Conservation (phyloP, 306 rosid species). For the Acacia melanoxylon region DNA sequence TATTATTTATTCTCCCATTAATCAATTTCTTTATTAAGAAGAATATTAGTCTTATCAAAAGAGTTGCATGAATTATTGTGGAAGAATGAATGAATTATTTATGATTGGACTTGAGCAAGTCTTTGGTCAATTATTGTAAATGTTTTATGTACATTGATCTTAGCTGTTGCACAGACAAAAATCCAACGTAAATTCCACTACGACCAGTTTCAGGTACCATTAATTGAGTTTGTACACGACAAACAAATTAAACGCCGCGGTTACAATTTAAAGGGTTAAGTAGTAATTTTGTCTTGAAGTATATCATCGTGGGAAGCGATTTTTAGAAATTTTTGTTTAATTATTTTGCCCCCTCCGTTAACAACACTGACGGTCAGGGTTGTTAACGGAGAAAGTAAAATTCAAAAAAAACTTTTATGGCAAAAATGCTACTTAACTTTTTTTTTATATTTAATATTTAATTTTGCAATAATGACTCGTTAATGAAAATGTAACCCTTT, state of each 20-base stretch:
- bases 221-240: neutral
- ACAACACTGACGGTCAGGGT: too few relatives aligned
- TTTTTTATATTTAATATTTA: too few relatives aligned
- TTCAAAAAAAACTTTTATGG: too few relatives aligned
- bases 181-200: constrained; percentile 27
- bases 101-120: neutral
- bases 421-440: too few relatives aligned
- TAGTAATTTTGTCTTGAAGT: too few relatives aligned
- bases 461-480: too few relatives aligned
- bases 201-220: neutral
- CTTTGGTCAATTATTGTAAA: neutral
- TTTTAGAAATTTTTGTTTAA: too few relatives aligned
- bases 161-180: constrained; percentile 31
- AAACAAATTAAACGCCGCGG: neutral
- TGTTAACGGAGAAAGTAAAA: too few relatives aligned
- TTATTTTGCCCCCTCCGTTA: too few relatives aligned
- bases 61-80: neutral
- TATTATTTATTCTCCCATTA: neutral
- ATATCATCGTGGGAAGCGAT: too few relatives aligned
- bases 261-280: neutral
- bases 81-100: neutral
- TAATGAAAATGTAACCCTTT: too few relatives aligned
- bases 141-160: neutral
- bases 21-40: neutral
- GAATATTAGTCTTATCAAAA: neutral